Evolutionary conservation across 305 asterid species (phyloP).

Genomic region (Fraxinus sp.): DNA sequence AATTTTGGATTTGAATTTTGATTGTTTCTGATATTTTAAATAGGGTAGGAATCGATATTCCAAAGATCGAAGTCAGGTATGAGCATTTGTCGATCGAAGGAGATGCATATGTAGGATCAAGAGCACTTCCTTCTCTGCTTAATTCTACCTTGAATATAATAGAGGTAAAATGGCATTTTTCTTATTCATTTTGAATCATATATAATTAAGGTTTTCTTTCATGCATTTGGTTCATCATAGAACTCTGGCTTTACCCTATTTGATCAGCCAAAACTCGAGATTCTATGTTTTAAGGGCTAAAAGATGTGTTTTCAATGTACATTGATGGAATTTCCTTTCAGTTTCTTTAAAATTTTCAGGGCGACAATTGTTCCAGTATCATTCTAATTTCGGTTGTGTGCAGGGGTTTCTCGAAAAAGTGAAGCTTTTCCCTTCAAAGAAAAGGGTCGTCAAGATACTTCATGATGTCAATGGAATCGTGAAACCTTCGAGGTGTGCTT

Average conservation of each 20-base stretch:
- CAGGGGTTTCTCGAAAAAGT: constrained; percentile 32
- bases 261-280: background rate
- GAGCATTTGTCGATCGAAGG: constrained; percentile 43
- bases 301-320: background rate
- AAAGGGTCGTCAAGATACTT: constrained; percentile 36
- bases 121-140: constrained; percentile 46
- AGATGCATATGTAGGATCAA: constrained; percentile 33
- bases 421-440: constrained; percentile 36
- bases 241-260: background rate
- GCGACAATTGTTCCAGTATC: background rate
- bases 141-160: constrained; percentile 35
- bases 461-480: constrained; percentile 38
- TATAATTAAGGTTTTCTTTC: background rate
- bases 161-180: constrained; percentile 29
- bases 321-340: background rate
- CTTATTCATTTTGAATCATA: background rate
- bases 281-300: background rate
- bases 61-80: constrained; percentile 40
- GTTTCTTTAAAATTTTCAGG: background rate
- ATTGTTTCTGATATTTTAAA: background rate
- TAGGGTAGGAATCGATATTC: constrained; percentile 38
- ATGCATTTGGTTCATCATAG: background rate
- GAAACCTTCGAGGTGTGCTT: constrained; percentile 37
- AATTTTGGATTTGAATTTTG: background rate
- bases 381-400: background rate